Conservation (phyloP, 371 early-diverging fungal genomes). For the Syncephalis plumigaleata region DNA sequence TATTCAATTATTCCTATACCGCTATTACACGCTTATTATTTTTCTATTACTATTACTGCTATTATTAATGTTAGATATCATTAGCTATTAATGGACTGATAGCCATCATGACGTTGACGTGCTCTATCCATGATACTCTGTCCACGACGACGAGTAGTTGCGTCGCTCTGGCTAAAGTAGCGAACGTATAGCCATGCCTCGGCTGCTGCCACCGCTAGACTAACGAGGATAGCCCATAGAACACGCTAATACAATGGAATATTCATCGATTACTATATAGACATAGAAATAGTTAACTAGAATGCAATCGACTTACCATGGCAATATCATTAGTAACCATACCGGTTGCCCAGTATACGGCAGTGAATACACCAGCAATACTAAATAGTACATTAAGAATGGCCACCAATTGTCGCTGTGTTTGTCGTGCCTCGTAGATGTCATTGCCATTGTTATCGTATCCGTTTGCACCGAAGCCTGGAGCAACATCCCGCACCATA, state of each 20-base stretch:
- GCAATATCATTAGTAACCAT: conserved; percentile 34
- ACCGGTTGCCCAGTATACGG: conserved; percentile 28
- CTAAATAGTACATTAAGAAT: conserved; percentile 41
- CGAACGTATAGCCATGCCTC: conserved; percentile 24
- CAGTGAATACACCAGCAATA: conserved; percentile 38
- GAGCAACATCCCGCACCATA: conserved; percentile 6
- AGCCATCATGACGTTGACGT: too few relatives aligned
- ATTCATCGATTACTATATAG: background rate
- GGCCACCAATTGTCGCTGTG: conserved; percentile 21
- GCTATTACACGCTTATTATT: too few relatives aligned
- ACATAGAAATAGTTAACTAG: background rate
- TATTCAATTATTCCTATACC: too few relatives aligned
- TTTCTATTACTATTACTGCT: too few relatives aligned
- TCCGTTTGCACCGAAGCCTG: conserved; percentile 1
- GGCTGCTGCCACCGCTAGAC: conserved; percentile 31
- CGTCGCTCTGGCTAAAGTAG: conserved; percentile 7
- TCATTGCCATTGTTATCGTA: background rate
- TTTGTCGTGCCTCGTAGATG: background rate
- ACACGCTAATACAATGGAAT: conserved; percentile 20
- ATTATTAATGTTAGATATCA: too few relatives aligned
- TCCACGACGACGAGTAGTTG: too few relatives aligned
- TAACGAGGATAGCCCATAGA: conserved; percentile 24
- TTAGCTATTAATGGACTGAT: too few relatives aligned
- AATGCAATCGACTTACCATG: conserved; percentile 29
- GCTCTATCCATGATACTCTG: too few relatives aligned